Percentiles rank a stretch among this genome's conserved stretches.
These are phyloP conservation scores for Bauhinia variegata DNA, from an alignment of 306 rosid genomes.

Conservation along the genomic window DNA sequence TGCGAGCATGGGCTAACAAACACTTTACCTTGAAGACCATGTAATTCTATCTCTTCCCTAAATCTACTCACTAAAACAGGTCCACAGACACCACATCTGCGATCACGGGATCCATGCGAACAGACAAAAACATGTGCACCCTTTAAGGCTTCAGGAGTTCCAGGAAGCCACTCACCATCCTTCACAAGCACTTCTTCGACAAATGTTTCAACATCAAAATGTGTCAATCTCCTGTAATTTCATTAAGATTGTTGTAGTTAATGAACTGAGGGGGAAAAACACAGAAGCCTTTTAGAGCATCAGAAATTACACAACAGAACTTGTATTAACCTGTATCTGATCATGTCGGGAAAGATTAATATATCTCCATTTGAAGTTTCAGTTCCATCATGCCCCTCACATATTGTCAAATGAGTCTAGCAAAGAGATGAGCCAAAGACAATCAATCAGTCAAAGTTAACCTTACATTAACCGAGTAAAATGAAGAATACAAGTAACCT, in stretches of 20 bases:
- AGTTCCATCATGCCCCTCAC: constrained; percentile 93
- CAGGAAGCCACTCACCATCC: constrained; percentile 90
- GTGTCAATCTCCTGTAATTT: constrained; percentile 85
- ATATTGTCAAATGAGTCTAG: constrained; percentile 85
- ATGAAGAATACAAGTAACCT: background rate
- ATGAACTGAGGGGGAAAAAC: background rate
- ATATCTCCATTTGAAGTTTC: constrained; percentile 98
- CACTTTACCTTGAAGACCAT: constrained; percentile 73
- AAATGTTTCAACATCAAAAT: constrained; percentile 92
- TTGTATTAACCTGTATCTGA: constrained; percentile 80
- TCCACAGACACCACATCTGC: constrained; percentile 95
- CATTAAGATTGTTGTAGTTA: constrained; percentile 8
- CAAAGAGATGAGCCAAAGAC: constrained; percentile 30
- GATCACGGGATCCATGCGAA: constrained; percentile 89
- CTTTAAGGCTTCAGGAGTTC: constrained; percentile 78
- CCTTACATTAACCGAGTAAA: background rate
- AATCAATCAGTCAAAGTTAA: constrained; percentile 10
- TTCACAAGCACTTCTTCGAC: constrained; percentile 98
- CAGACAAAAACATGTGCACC: constrained; percentile 83
- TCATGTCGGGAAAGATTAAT: constrained; percentile 92
- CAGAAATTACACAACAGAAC: constrained; percentile 7
- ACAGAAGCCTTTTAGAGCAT: constrained; percentile 1
- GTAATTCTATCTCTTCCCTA: constrained; percentile 72
- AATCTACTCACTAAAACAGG: constrained; percentile 79
- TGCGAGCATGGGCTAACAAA: constrained; percentile 96